A percentile compares a stretch with the other conserved stretches of the same genome.
Evolutionary conservation across 225 moss, liverwort and hornwort genomes (phyloP).

Genomic region (Pleurozium schreberi): DNA sequence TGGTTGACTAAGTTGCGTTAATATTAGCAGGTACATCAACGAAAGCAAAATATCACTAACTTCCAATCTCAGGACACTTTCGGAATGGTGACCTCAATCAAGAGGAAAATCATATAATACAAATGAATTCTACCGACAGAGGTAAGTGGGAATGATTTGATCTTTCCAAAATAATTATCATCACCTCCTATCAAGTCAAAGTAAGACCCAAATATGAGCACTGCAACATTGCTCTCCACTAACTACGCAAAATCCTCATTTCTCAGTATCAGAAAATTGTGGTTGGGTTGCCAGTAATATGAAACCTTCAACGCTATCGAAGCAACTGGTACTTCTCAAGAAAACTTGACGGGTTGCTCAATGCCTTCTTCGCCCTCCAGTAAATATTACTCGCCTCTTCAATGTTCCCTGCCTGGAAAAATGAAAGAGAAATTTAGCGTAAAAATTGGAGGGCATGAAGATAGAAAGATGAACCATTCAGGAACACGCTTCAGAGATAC

Average conservation of each 20-base stretch:
- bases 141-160: not conserved
- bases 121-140: not conserved
- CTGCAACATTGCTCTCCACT: not conserved
- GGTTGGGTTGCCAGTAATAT: not conserved
- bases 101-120: not conserved
- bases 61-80: not conserved
- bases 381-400: constrained; percentile 71
- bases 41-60: not conserved
- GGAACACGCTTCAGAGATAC: not conserved
- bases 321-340: constrained; percentile 50
- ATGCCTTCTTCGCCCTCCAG: constrained; percentile 72
- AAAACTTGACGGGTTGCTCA: constrained; percentile 58
- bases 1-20: not conserved
- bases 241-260: not conserved
- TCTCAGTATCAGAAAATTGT: not conserved
- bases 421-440: not conserved
- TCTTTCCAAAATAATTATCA: not conserved
- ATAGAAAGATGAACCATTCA: not conserved
- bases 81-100: not conserved
- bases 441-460: not conserved
- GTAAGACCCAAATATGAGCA: not conserved
- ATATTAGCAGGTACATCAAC: not conserved
- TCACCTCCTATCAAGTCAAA: not conserved
- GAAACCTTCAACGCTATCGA: not conserved
- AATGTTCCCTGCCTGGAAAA: constrained; percentile 64